Evolutionary conservation across 352 stramenopile genomes (phyloP).

Genomic region (Globisporangium abappressorium): DNA sequence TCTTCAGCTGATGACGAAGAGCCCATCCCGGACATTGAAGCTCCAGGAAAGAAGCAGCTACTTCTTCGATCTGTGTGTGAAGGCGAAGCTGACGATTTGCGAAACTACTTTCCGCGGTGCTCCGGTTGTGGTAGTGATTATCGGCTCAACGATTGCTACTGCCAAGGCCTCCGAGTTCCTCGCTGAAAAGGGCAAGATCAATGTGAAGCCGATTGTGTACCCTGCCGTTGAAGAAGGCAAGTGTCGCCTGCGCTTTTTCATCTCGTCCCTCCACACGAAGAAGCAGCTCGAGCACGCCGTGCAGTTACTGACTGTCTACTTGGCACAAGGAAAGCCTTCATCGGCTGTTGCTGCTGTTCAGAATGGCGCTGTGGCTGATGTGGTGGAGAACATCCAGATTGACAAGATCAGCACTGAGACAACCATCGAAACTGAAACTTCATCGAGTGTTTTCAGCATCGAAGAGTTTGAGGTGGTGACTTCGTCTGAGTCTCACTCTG

Average conservation of each 20-base stretch:
- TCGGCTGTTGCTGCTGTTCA: conserved; percentile 4
- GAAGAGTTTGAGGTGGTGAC: conserved; percentile 6
- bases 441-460: conserved; percentile 2
- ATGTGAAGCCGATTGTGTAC: conserved; percentile 86
- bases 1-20: conserved; percentile 60
- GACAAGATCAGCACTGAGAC: background rate
- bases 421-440: conserved; percentile 5
- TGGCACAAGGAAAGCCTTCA: conserved; percentile 13
- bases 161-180: conserved; percentile 71
- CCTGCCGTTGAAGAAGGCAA: conserved; percentile 83
- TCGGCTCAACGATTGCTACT: conserved; percentile 75
- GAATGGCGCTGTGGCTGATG: background rate
- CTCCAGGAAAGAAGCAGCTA: conserved; percentile 67
- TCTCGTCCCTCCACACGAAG: conserved; percentile 71
- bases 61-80: conserved; percentile 76
- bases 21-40: conserved; percentile 47
- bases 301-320: conserved; percentile 33
- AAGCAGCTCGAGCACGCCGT: conserved; percentile 66
- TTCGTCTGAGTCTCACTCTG: conserved; percentile 4
- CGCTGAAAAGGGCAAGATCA: conserved; percentile 46
- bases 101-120: conserved; percentile 59
- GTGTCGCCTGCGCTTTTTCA: conserved; percentile 84
- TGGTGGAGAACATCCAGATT: background rate
- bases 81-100: conserved; percentile 59
- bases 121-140: conserved; percentile 78